A percentile compares a stretch with the other conserved stretches of the same genome.
These are phyloP conservation scores for Trametes coccinea DNA, from an alignment of 768 basidiomycete species.

Conservation along the genomic window DNA sequence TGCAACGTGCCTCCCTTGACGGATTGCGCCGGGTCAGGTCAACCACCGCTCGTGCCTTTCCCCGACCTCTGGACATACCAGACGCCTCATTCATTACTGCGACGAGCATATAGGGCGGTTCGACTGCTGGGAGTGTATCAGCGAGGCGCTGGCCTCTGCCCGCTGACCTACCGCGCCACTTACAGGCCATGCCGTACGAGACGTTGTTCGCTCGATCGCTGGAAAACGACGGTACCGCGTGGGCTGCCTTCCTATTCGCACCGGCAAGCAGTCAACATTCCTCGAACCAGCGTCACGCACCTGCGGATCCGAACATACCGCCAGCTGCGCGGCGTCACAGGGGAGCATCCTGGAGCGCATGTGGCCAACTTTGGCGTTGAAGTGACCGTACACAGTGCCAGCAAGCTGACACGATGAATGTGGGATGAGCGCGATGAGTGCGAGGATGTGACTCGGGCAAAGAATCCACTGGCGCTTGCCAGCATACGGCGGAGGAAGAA, in stretches of 20 bases:
- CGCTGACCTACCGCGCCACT: background rate
- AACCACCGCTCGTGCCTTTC: too few species aligned
- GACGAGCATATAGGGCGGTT: too few species aligned
- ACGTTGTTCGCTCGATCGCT: background rate
- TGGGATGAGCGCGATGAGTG: too few species aligned
- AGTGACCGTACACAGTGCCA: too few species aligned
- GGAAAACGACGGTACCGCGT: background rate
- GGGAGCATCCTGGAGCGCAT: background rate
- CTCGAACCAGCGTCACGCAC: background rate
- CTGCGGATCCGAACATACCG: background rate
- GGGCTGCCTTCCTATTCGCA: background rate
- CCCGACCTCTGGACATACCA: too few species aligned
- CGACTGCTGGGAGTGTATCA: too few species aligned
- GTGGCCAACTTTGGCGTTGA: too few species aligned
- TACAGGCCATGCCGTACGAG: background rate
- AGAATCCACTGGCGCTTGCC: background rate
- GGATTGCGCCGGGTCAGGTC: too few species aligned
- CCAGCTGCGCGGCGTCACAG: background rate
- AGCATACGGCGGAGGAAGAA: background rate
- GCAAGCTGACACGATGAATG: too few species aligned
- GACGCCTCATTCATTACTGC: too few species aligned
- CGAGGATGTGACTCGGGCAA: background rate
- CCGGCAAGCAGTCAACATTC: background rate
- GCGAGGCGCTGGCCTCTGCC: background rate
- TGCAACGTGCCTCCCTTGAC: too few species aligned